Evolutionary conservation across 305 asterid species (phyloP), one percentile per base, ranked within the genome.

Genomic region (Salvia sclarea): DNA sequence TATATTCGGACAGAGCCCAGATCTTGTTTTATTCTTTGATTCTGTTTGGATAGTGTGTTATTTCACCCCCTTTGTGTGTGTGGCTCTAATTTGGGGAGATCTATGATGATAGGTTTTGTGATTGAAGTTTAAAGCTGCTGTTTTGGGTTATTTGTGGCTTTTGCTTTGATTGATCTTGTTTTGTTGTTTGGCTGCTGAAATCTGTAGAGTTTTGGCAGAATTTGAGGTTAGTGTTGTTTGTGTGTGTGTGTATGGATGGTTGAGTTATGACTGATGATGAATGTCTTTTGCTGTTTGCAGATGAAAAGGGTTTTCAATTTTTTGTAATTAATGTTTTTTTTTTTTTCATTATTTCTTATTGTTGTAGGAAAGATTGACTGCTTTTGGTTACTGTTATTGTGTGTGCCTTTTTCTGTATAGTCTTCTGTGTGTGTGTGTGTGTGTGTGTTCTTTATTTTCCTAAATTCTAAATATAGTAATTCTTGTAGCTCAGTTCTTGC

Each of bases 71-170:
- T 38, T 6, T 44, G 18, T 60, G 40, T 37, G 49, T 69, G 3
- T 60, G 22, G 85, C 68, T 76, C 70, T 20, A 73, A 77, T 71
- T 76, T 76, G 52, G 33, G 14, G 88, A 83, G 91, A 89, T 91
- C 95, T 84, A 70, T 53, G 16, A 47, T 41, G 77, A 56, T 74
- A 64, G 67, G 76, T 80, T 63, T 70, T 52, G 45, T 60, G 73
- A 60, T 64, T 79, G 76, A 78, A 74, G 68, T 52, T 74, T 45
- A 41, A 37, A 65, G 67, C 64, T 68, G 13, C 24, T 53, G 4
- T 18, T 59, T 55, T 52, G 66, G n/a, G 64, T 55, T 30, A 7
- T 5, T 22, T 47, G 25, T 8, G 43, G 35, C 47, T 54, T 67
- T 25, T 63, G n/a, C 14, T 54, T 65, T 28, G 40, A 17, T 71